Base-by-base conservation (phyloP, 192 early-diverging fungal genomes). In the Entomortierella beljakovae region DNA sequence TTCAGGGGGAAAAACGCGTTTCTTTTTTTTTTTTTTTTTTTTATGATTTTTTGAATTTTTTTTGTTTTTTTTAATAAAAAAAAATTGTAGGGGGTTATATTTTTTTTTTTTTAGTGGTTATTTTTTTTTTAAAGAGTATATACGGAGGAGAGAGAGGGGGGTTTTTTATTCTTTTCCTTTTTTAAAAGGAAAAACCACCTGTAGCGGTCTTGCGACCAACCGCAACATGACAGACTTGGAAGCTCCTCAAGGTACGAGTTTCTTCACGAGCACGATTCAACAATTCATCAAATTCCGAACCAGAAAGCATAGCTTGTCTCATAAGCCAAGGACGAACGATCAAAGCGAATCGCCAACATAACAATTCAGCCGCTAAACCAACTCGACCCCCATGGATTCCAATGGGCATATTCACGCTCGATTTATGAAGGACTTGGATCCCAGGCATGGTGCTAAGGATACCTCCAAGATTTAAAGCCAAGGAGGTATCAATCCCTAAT, bases 291-390 rank as follows among this genome's bases (percentile, higher is more conserved):
- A 79, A 79, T 57, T 79, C 74, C 20, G 22, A n/a, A 3, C 74
- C 66, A 28, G 74, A 79, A 15, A 79, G 59, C 74, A 79, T 79
- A 9, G 74, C 74, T 57, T 79, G 74, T 35, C 74, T 42, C 74
- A 79, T 79, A 49, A 79, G 40, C 74, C 74, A 79, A 3, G 74
- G 74, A 5, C 74, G 60, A 4, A 79, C 74, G 23, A 48, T 65
- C 38, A 63, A 25, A 29, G 75, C 66, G 55, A 60, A 70, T 28
- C 57, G 49, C 67, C 67, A 79, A 34, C 61, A 64, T 2, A 79
- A 54, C 35, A 79, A 33, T 31, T 79, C 75, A 3, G 75, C 60
- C 25, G 68, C 61, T 20, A 79, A 31, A 5, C 75, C 75, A 16
- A 70, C 26, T 6, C 75, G 61, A 40, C 75, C 75, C 2, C 75